Conservation (phyloP, 2,329 filamentous ascomycete species). For the Dactylellina sp. region DNA sequence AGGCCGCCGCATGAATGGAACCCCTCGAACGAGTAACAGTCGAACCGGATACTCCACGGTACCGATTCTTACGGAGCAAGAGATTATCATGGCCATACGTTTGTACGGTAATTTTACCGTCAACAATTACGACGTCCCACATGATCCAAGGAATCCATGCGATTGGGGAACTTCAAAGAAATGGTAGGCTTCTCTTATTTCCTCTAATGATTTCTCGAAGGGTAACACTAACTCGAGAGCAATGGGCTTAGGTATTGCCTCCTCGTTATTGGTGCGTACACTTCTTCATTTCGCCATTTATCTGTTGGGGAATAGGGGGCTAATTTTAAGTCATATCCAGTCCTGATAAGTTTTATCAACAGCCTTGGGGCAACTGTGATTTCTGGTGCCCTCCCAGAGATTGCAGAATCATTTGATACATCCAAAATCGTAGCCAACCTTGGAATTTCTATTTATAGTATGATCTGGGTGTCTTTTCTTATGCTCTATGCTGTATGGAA, state of each 20-base stretch:
- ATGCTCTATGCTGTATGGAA: not conserved
- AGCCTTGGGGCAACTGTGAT: constrained; percentile 40
- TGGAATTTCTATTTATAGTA: constrained; percentile 35
- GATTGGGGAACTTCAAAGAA: not conserved
- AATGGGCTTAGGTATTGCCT: constrained; percentile 21
- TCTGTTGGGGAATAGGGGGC: not conserved
- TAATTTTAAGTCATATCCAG: not conserved
- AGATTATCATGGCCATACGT: constrained; percentile 5
- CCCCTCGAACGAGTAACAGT: not conserved
- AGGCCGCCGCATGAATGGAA: not conserved
- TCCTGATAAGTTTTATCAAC: constrained; percentile 31
- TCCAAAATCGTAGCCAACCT: constrained; percentile 7
- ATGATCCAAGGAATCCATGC: constrained; percentile 15
- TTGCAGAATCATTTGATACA: constrained; percentile 14
- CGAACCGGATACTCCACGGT: constrained; percentile 9
- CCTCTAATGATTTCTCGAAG: not conserved
- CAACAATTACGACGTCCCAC: constrained; percentile 10
- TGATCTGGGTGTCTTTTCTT: not conserved
- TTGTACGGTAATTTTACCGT: constrained; percentile 9
- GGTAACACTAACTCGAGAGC: not conserved
- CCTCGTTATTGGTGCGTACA: constrained; percentile 14
- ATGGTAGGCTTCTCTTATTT: constrained; percentile 6
- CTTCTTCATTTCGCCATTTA: not conserved
- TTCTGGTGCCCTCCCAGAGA: constrained; percentile 15
- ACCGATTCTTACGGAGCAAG: constrained; percentile 9